Evolutionary conservation across 2,329 filamentous ascomycete genomes (phyloP), one percentile per base, ranked within the genome.

Genomic region (Fusarium verrucosum): DNA sequence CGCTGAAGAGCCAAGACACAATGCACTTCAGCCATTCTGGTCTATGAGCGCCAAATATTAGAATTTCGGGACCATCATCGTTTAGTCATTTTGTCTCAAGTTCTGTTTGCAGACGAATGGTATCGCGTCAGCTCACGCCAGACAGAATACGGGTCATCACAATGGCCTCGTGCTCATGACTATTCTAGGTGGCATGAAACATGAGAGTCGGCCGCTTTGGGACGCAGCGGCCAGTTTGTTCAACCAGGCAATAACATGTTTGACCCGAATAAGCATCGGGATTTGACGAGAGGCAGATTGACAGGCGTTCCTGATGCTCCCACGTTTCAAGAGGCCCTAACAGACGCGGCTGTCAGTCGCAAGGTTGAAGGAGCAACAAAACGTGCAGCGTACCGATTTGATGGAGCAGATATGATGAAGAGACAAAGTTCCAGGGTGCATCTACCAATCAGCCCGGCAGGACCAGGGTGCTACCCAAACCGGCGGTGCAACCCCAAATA

Each of bases 311-410:
- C 54, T 58, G 64, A 52, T 43, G 44, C 37, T 60, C 58, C 58
- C 69, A 70, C 59, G 70, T 72, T 72, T 72, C 70, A 68, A 64
- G 52, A 54, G 37, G 55, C 60, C 56, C 58, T 51, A 38, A 59
- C 13, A 52, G 45, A 63, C 60, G 59, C 58, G 65, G 60, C 38
- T 65, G 49, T 47, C 45, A 59, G 62, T 66, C 50, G 56, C 68
- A 57, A 58, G 49, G 58, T 59, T 26, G 53, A 57, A 32, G 56
- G 45, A 46, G 53, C 20, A 51, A 49, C 51, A 62, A 70, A 72
- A 72, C 70, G 70, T 71, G 70, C 70, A 57, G 53, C 49, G 49
- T 58, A 67, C 58, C 70, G 68, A 72, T 72, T 72, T 72, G 70
- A 68, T 56, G 52, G 56, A 62, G 37, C n/a, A 62, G 58, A 72